Conservation (phyloP, 2,329 filamentous ascomycete genomes). For the Cryphonectria parasitica region DNA sequence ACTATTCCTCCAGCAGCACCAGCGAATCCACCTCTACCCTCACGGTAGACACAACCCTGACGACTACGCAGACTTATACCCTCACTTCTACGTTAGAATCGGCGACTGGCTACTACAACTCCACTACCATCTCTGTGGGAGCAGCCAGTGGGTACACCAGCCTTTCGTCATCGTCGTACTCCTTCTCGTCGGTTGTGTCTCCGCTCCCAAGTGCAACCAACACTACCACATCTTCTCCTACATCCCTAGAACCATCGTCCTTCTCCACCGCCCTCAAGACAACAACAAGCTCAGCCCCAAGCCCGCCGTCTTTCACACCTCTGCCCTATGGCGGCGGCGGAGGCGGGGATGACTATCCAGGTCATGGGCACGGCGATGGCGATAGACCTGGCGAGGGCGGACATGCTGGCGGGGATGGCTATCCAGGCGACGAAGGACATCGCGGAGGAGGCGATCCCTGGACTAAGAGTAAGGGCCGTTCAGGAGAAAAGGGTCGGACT, state of each 20-base stretch:
- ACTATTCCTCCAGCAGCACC: neutral
- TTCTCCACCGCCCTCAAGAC: constrained; percentile 22
- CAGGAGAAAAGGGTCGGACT: neutral
- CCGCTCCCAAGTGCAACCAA: neutral
- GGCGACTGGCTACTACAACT: neutral
- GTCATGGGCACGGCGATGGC: neutral
- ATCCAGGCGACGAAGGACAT: constrained; percentile 13
- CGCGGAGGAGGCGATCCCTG: constrained; percentile 10
- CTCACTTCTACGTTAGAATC: neutral
- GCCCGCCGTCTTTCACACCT: constrained; percentile 15
- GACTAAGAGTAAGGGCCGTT: neutral
- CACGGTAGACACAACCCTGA: constrained; percentile 7
- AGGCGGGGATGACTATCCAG: constrained; percentile 4
- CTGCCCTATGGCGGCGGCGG: constrained; percentile 16
- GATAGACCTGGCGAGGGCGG: neutral
- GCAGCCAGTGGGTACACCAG: constrained; percentile 2
- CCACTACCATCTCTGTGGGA: neutral
- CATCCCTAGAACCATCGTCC: constrained; percentile 4
- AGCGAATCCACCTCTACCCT: constrained; percentile 8
- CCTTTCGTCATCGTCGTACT: neutral
- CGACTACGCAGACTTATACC: constrained; percentile 12
- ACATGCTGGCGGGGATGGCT: neutral
- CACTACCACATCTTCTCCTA: neutral
- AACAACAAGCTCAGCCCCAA: constrained; percentile 11
- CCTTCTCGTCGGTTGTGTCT: neutral